Conservation (phyloP, 2,329 filamentous ascomycete species). For the Stachybotrys echinatus region DNA sequence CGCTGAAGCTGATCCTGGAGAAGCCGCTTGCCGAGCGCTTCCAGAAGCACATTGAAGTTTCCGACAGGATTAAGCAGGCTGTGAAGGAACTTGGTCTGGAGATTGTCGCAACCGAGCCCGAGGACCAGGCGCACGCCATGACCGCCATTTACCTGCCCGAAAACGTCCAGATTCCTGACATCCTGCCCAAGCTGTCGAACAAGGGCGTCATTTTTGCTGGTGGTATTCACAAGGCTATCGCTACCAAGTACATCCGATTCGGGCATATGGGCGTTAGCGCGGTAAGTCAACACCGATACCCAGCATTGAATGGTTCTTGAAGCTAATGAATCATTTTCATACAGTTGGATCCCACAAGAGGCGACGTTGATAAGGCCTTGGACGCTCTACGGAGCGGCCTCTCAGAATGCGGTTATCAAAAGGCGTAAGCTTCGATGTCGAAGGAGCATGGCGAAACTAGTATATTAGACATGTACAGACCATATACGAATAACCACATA, state of each 20-base stretch:
- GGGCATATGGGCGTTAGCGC: conserved; percentile 97
- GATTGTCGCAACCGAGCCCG: conserved; percentile 77
- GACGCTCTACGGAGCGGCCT: conserved; percentile 70
- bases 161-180: conserved; percentile 69
- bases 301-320: neutral
- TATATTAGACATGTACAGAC: neutral
- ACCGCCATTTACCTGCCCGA: conserved; percentile 95
- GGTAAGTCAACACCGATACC: conserved; percentile 37
- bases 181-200: conserved; percentile 78
- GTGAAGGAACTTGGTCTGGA: conserved; percentile 76
- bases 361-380: conserved; percentile 81
- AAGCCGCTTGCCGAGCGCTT: conserved; percentile 78
- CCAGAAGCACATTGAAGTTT: conserved; percentile 70
- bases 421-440: conserved; percentile 17
- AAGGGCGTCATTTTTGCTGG: conserved; percentile 92
- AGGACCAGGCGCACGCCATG: conserved; percentile 95
- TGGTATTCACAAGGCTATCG: conserved; percentile 93
- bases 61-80: conserved; percentile 81
- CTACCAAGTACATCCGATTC: conserved; percentile 87
- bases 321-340: too few species aligned
- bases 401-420: conserved; percentile 64
- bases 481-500: neutral
- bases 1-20: conserved; percentile 80
- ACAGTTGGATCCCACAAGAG: conserved; percentile 67
- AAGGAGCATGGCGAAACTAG: neutral